Conservation (phyloP, 2,329 filamentous ascomycete species). For the Podosphaera leucotricha region DNA sequence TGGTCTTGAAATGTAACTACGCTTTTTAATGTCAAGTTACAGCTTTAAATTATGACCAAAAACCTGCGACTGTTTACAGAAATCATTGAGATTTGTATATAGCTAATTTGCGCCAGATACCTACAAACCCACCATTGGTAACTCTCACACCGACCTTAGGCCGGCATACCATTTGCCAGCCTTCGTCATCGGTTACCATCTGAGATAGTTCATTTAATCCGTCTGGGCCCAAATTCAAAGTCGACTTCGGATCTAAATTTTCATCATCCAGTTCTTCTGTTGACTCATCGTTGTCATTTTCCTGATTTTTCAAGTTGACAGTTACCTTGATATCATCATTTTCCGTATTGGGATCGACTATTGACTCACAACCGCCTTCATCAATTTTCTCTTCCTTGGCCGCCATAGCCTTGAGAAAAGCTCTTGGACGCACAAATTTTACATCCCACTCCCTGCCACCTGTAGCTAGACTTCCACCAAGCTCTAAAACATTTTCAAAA, state of each 20-base stretch:
- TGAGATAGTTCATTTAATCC: background rate
- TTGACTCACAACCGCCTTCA: background rate
- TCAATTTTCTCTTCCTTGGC: background rate
- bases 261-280: background rate
- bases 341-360: background rate
- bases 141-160: slow-evolving; percentile 25
- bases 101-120: slow-evolving; percentile 16
- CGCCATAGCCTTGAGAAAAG: slow-evolving; percentile 7
- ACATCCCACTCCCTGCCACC: slow-evolving; percentile 42
- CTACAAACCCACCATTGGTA: slow-evolving; percentile 27
- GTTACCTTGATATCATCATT: background rate
- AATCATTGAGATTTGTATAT: background rate
- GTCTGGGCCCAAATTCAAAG: background rate
- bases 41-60: too few relatives aligned
- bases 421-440: slow-evolving; percentile 20
- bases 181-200: slow-evolving; percentile 4
- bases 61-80: too few relatives aligned
- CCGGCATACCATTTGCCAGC: slow-evolving; percentile 25
- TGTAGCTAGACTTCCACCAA: slow-evolving; percentile 24
- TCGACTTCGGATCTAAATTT: background rate
- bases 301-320: background rate
- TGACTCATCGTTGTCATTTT: background rate
- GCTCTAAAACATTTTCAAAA: slow-evolving; percentile 35
- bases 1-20: too few relatives aligned
- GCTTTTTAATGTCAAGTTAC: too few relatives aligned